These are phyloP conservation scores for Metschnikowia proteae DNA, from an alignment of 805 yeast genomes.

Conservation along the genomic window DNA sequence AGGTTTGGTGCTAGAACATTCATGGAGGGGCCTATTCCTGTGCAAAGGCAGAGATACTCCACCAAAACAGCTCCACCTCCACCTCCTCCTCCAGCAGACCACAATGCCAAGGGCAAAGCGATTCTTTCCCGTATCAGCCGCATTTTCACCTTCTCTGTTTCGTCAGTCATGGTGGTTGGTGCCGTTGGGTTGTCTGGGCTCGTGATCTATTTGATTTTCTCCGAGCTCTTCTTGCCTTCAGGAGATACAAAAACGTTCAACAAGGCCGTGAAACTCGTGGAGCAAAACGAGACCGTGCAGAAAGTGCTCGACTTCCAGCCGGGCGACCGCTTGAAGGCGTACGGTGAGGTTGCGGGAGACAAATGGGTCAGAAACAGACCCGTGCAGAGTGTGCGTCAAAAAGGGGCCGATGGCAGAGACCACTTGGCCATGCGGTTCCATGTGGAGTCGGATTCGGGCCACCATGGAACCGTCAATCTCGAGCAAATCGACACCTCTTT, in stretches of 20 bases:
- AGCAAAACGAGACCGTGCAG: slow-evolving; percentile 60
- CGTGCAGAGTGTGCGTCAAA: slow-evolving; percentile 59
- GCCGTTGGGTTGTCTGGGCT: slow-evolving; percentile 64
- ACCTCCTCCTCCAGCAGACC: slow-evolving; percentile 36
- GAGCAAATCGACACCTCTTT: slow-evolving; percentile 74
- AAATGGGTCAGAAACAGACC: slow-evolving; percentile 90
- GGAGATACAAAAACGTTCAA: slow-evolving; percentile 91
- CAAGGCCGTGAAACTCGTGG: slow-evolving; percentile 74
- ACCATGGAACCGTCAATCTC: slow-evolving; percentile 66
- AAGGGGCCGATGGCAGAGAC: slow-evolving; percentile 74
- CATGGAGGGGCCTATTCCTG: not conserved
- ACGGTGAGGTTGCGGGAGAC: slow-evolving; percentile 69
- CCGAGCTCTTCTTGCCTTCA: slow-evolving; percentile 81
- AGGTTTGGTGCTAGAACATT: not conserved
- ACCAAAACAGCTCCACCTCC: slow-evolving; percentile 31
- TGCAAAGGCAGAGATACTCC: slow-evolving; percentile 12
- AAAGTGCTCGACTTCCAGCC: slow-evolving; percentile 50
- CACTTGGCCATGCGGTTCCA: slow-evolving; percentile 82
- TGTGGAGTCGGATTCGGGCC: slow-evolving; percentile 64
- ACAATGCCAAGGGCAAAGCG: slow-evolving; percentile 38
- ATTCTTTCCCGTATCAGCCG: slow-evolving; percentile 48
- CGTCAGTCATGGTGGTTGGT: slow-evolving; percentile 61
- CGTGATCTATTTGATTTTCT: slow-evolving; percentile 71
- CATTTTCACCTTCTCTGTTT: slow-evolving; percentile 57
- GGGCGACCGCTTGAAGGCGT: slow-evolving; percentile 70